Conservation (phyloP, 176 grass and related monocot genomes). For the Neostapfia colusana region DNA sequence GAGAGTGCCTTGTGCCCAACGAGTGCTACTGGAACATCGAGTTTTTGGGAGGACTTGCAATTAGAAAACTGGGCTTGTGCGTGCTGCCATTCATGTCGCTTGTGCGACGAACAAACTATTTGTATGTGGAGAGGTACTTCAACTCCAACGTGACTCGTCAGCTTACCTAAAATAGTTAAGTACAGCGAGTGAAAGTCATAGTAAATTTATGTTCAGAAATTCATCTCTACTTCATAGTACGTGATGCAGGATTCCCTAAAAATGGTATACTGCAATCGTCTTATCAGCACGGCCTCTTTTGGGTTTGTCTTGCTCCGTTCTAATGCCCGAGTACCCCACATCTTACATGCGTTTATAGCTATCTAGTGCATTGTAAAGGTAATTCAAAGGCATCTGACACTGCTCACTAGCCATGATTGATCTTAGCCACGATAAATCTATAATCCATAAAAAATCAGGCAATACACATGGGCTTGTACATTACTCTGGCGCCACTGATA, state of each 20-base stretch:
- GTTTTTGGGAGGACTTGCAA: background rate
- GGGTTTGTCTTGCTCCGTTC: background rate
- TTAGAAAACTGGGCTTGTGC: background rate
- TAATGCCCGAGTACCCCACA: background rate
- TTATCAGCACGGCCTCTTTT: background rate
- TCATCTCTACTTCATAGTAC: background rate
- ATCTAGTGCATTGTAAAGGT: background rate
- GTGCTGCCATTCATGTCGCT: too few species aligned
- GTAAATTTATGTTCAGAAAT: background rate
- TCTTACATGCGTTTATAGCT: background rate
- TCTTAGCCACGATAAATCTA: background rate
- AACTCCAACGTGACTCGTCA: too few species aligned
- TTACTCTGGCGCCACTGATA: background rate
- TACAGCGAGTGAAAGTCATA: too few species aligned
- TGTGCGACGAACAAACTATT: too few species aligned
- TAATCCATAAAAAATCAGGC: constrained; percentile 4
- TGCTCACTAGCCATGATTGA: background rate
- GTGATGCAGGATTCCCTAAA: background rate
- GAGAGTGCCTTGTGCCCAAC: background rate
- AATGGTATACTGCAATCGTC: background rate
- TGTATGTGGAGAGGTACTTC: background rate
- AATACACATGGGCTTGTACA: background rate
- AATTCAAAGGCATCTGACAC: background rate
- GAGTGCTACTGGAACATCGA: background rate
- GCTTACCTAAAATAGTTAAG: too few species aligned